Percentiles rank a stretch among this genome's conserved stretches.
Conservation (phyloP, 805 yeast genomes). For the Wickerhamiella spandovensis region DNA sequence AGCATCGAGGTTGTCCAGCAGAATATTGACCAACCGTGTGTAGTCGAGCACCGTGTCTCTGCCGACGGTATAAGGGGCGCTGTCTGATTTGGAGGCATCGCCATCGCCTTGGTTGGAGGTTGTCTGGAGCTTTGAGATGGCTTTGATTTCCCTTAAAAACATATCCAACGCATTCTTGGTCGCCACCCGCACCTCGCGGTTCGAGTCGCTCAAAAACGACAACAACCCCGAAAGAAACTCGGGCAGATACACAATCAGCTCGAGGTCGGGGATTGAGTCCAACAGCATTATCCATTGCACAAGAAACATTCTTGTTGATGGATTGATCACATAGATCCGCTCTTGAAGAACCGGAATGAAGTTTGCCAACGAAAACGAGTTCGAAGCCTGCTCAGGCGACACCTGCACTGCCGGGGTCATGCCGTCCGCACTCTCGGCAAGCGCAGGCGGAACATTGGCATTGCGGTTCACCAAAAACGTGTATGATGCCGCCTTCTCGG, state of each 20-base stretch:
- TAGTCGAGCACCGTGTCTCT: slow-evolving; percentile 76
- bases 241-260: slow-evolving; percentile 74
- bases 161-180: slow-evolving; percentile 66
- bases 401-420: slow-evolving; percentile 21
- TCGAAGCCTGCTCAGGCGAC: slow-evolving; percentile 32
- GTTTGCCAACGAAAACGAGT: slow-evolving; percentile 67
- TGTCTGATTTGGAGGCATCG: background rate
- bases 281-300: slow-evolving; percentile 90
- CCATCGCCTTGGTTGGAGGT: background rate
- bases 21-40: slow-evolving; percentile 63
- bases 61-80: slow-evolving; percentile 44
- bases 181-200: slow-evolving; percentile 74
- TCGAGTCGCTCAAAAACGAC: slow-evolving; percentile 66
- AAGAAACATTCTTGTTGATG: slow-evolving; percentile 79
- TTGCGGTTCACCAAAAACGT: slow-evolving; percentile 48
- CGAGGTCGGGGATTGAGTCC: slow-evolving; percentile 85
- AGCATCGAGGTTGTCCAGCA: slow-evolving; percentile 67
- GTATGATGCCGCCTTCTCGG: slow-evolving; percentile 85
- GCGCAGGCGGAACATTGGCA: slow-evolving; percentile 41
- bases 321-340: slow-evolving; percentile 82
- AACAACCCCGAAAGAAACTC: slow-evolving; percentile 77
- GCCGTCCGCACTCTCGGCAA: slow-evolving; percentile 39
- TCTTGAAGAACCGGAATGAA: slow-evolving; percentile 88
- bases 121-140: slow-evolving; percentile 55
- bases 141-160: slow-evolving; percentile 65